A percentile compares a stretch with the other conserved stretches of the same genome.
These are phyloP conservation scores for Neopestalotiopsis clavispora DNA, from an alignment of 2,329 filamentous ascomycete species.

Conservation along the genomic window DNA sequence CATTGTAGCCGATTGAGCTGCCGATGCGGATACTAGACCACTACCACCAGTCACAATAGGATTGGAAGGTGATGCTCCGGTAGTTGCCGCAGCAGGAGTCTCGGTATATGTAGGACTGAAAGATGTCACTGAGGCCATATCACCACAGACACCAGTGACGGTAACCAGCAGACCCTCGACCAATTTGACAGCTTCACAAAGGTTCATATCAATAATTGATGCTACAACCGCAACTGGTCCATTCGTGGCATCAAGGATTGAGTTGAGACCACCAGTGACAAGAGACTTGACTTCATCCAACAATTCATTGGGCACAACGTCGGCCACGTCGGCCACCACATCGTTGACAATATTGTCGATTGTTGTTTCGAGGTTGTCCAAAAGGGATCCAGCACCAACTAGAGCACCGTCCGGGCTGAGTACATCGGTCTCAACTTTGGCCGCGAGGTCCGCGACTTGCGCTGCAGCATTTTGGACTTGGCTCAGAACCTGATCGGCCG, in stretches of 20 bases:
- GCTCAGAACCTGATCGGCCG: conserved; percentile 23
- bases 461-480: conserved; percentile 26
- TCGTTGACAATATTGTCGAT: conserved; percentile 24
- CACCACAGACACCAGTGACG: conserved; percentile 29
- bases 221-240: conserved; percentile 26
- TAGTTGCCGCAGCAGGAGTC: neutral
- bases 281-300: conserved; percentile 23
- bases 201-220: conserved; percentile 28
- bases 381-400: conserved; percentile 22
- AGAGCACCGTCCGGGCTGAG: conserved; percentile 27
- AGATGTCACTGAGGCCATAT: conserved; percentile 25
- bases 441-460: conserved; percentile 27
- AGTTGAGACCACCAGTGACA: conserved; percentile 26
- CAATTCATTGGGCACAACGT: conserved; percentile 22
- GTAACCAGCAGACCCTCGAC: conserved; percentile 30
- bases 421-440: conserved; percentile 23
- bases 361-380: conserved; percentile 27
- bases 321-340: conserved; percentile 22
- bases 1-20: neutral
- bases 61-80: neutral
- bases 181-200: conserved; percentile 28
- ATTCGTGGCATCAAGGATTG: conserved; percentile 25
- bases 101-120: conserved; percentile 19
- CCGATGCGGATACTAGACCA: neutral
- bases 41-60: neutral